Evolutionary conservation across 176 grass and related monocot genomes (phyloP).

Genomic region (Cenchrus americanus): DNA sequence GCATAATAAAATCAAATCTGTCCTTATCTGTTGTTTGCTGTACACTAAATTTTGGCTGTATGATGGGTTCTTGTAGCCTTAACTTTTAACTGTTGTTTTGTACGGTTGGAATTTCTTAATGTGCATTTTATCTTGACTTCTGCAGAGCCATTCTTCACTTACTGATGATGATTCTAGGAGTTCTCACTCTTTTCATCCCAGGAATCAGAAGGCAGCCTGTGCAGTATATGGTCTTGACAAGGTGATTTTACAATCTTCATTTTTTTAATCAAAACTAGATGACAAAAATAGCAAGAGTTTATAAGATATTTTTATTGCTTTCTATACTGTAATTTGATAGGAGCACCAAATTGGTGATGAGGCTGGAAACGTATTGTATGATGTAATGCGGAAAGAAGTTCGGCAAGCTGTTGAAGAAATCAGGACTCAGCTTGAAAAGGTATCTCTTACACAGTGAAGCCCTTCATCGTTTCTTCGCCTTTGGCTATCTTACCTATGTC

Average conservation of each 20-base stretch:
- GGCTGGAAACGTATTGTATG: slow-evolving; percentile 59
- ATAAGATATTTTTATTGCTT: not conserved
- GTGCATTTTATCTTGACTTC: slow-evolving; percentile 22
- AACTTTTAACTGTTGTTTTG: not conserved
- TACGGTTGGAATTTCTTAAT: slow-evolving; percentile 19
- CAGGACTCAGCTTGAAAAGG: slow-evolving; percentile 80
- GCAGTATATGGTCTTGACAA: slow-evolving; percentile 61
- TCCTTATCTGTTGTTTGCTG: not conserved
- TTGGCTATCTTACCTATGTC: slow-evolving; percentile 20
- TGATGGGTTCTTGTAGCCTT: not conserved
- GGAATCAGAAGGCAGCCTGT: slow-evolving; percentile 53
- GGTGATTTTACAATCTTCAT: slow-evolving; percentile 46
- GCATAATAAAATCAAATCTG: not conserved
- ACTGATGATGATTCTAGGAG: slow-evolving; percentile 89
- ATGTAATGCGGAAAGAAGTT: slow-evolving; percentile 86
- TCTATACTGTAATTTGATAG: slow-evolving; percentile 45
- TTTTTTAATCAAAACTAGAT: not conserved
- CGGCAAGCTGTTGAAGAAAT: slow-evolving; percentile 90
- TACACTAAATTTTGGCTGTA: not conserved
- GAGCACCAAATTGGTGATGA: slow-evolving; percentile 38
- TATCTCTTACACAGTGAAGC: slow-evolving; percentile 13
- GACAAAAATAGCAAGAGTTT: not conserved
- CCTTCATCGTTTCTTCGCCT: slow-evolving; percentile 14
- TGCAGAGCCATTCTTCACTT: slow-evolving; percentile 92
- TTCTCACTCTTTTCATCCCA: slow-evolving; percentile 43